Evolutionary conservation across 2,329 filamentous ascomycete species (phyloP).

Genomic region (Clonostachys chloroleuca): DNA sequence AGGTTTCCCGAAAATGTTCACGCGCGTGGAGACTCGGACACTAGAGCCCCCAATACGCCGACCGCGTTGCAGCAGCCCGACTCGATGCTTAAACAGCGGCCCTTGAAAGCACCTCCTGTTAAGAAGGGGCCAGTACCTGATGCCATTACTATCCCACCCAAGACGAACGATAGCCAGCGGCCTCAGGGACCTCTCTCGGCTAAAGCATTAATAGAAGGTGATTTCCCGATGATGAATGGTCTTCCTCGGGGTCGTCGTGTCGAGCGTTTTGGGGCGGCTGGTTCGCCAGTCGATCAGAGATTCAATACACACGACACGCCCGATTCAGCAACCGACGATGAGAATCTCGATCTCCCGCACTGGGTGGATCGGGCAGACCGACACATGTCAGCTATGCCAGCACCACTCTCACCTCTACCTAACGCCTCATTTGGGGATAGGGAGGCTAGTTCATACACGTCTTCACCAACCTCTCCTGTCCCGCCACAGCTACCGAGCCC

Average conservation of each 20-base stretch:
- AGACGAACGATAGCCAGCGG: background rate
- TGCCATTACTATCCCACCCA: too few relatives aligned
- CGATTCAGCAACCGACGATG: background rate
- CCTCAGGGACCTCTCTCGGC: conserved; percentile 14
- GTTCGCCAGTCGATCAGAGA: conserved; percentile 6
- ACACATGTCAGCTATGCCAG: conserved; percentile 25
- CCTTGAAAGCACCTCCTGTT: too few relatives aligned
- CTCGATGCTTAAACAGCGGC: background rate
- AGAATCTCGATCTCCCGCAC: conserved; percentile 9
- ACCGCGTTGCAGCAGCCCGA: conserved; percentile 2
- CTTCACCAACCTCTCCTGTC: conserved; percentile 1
- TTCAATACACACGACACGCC: background rate
- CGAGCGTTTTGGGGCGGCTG: conserved; percentile 1
- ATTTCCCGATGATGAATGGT: conserved; percentile 24
- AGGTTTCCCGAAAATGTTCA: too few relatives aligned
- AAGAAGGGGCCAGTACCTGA: too few relatives aligned
- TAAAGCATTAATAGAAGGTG: conserved; percentile 17
- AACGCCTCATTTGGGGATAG: background rate
- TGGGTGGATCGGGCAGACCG: conserved; percentile 19
- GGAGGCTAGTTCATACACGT: conserved; percentile 4
- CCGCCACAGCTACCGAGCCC: conserved; percentile 27
- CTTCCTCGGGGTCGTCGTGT: conserved; percentile 24
- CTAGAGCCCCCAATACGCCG: conserved; percentile 1
- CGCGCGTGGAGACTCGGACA: conserved; percentile 2
- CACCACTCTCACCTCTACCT: conserved; percentile 23